Conservation (phyloP, 257 asterid species). For the Penstemon newberryi region DNA sequence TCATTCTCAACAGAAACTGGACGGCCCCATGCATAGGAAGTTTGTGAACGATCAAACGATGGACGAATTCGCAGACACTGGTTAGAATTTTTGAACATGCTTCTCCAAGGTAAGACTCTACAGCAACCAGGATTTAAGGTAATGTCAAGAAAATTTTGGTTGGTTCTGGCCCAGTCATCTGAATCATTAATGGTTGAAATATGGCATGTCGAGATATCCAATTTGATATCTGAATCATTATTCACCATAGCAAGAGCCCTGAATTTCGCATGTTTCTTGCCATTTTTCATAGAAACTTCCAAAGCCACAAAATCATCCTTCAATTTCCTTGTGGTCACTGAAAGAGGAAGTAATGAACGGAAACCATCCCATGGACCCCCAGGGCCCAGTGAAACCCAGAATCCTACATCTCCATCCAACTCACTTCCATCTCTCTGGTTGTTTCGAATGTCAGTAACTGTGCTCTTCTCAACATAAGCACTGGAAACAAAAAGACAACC, state of each 20-base stretch:
- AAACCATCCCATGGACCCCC: constrained; percentile 95
- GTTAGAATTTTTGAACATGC: constrained; percentile 63
- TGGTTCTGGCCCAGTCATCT: constrained; percentile 37
- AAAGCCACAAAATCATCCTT: constrained; percentile 79
- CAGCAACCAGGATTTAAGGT: constrained; percentile 58
- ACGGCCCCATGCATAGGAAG: constrained; percentile 80
- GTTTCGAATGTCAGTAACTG: constrained; percentile 47
- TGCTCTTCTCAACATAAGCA: constrained; percentile 79
- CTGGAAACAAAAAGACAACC: constrained; percentile 72
- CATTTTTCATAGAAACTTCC: constrained; percentile 79
- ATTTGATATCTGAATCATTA: constrained; percentile 81
- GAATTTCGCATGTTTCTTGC: constrained; percentile 80
- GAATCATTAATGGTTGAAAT: constrained; percentile 38
- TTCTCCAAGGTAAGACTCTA: constrained; percentile 79
- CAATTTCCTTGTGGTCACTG: constrained; percentile 73
- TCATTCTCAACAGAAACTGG: constrained; percentile 78
- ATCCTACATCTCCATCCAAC: constrained; percentile 70
- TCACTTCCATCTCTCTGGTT: constrained; percentile 46
- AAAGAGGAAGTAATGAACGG: constrained; percentile 84
- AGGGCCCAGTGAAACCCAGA: constrained; percentile 81
- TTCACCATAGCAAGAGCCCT: constrained; percentile 74
- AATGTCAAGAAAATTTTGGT: constrained; percentile 43
- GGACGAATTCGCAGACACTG: constrained; percentile 88
- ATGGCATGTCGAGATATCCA: constrained; percentile 67
- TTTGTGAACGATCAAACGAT: constrained; percentile 50